These are phyloP conservation scores for Erythrobasidium yunnanense DNA, from an alignment of 768 basidiomycete species.

Conservation along the genomic window DNA sequence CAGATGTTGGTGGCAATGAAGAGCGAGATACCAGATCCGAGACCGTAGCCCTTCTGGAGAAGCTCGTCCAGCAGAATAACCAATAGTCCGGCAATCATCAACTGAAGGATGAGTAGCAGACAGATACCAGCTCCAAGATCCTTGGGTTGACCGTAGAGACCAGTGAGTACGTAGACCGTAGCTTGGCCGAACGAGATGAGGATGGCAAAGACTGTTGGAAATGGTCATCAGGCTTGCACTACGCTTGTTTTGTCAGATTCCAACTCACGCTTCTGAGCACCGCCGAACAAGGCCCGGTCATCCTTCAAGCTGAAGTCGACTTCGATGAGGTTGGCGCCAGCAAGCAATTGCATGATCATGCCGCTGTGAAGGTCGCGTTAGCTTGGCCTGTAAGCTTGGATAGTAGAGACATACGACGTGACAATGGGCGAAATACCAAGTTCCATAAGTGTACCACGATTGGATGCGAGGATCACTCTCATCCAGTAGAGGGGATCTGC, in stretches of 20 bases:
- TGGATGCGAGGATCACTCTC: constrained; percentile 97
- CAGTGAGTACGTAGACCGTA: constrained; percentile 91
- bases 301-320: constrained; percentile 96
- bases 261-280: constrained; percentile 85
- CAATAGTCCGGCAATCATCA: constrained; percentile 83
- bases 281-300: constrained; percentile 86
- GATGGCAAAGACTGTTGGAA: constrained; percentile 72
- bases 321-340: constrained; percentile 93
- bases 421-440: constrained; percentile 95
- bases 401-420: constrained; percentile 49
- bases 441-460: constrained; percentile 98
- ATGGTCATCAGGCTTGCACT: background rate
- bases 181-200: constrained; percentile 93
- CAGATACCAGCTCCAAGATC: constrained; percentile 95
- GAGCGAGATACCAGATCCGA: constrained; percentile 94
- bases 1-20: constrained; percentile 99
- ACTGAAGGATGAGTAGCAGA: constrained; percentile 89
- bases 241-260: background rate
- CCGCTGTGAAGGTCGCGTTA: constrained; percentile 44
- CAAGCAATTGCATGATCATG: constrained; percentile 99
- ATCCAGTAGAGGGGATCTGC: constrained; percentile 96
- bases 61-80: constrained; percentile 98
- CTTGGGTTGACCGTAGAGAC: constrained; percentile 85
- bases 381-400: background rate
- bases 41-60: constrained; percentile 96